A percentile compares a stretch with the other conserved stretches of the same genome.
Evolutionary conservation across 1,139 yeast genomes (phyloP).

Genomic region (Candida mesenterica): DNA sequence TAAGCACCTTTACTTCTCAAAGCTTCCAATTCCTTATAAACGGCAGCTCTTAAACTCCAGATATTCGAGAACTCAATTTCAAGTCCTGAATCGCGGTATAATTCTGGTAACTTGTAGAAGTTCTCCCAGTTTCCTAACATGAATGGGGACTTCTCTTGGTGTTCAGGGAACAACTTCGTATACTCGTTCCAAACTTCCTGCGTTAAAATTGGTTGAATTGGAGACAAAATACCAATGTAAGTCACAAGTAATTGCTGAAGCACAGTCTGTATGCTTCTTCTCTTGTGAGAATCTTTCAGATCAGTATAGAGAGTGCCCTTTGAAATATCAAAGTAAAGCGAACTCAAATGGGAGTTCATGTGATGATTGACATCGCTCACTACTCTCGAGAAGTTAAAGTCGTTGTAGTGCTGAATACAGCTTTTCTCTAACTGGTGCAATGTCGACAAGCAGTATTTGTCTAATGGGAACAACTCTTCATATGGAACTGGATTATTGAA

Average conservation of each 20-base stretch:
- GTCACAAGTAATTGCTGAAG: slow-evolving; percentile 58
- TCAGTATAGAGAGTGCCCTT: slow-evolving; percentile 88
- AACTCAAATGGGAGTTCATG: slow-evolving; percentile 72
- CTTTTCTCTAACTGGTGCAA: slow-evolving; percentile 47
- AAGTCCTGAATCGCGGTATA: slow-evolving; percentile 22
- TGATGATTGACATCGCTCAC: slow-evolving; percentile 64
- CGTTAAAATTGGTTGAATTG: slow-evolving; percentile 76
- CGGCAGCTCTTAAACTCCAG: slow-evolving; percentile 47
- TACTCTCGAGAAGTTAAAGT: slow-evolving; percentile 66
- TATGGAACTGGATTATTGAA: slow-evolving; percentile 26
- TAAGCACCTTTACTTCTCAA: slow-evolving; percentile 36
- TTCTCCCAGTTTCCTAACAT: slow-evolving; percentile 39
- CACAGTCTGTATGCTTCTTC: slow-evolving; percentile 73
- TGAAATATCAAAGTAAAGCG: slow-evolving; percentile 81
- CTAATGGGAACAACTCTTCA: slow-evolving; percentile 53
- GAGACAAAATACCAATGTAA: slow-evolving; percentile 68
- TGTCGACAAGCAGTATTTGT: slow-evolving; percentile 60
- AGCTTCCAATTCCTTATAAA: slow-evolving; percentile 41
- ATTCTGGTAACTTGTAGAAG: slow-evolving; percentile 28
- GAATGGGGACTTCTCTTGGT: slow-evolving; percentile 47
- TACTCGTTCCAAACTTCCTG: slow-evolving; percentile 84
- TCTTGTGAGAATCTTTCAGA: slow-evolving; percentile 38
- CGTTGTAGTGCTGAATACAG: slow-evolving; percentile 47
- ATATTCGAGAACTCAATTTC: slow-evolving; percentile 43
- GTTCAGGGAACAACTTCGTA: slow-evolving; percentile 26